Conservation (phyloP, 345 rosid genomes). For the Euclidium syriacum region DNA sequence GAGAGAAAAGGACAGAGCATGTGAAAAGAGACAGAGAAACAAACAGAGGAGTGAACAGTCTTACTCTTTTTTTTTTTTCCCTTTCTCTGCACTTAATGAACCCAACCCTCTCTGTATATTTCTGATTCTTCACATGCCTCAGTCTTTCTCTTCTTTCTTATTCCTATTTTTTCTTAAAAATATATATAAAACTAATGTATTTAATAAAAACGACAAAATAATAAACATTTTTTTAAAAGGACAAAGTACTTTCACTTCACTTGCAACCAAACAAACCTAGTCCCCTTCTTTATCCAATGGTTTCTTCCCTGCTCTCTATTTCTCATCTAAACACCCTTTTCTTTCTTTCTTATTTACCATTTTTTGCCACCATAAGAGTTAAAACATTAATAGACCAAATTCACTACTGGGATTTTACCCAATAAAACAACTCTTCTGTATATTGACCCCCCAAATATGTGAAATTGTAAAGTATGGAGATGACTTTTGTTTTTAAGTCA, state of each 20-base stretch:
- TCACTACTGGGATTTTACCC: background rate
- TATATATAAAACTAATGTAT: background rate
- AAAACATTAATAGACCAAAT: too few relatives aligned
- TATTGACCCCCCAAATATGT: too few relatives aligned
- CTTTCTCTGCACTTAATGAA: constrained; percentile 22
- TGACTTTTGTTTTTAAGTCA: background rate
- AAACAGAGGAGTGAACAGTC: constrained; percentile 34
- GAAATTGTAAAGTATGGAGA: too few relatives aligned
- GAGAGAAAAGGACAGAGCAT: constrained; percentile 36
- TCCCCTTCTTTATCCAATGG: constrained; percentile 39
- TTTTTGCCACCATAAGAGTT: background rate
- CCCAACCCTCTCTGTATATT: constrained; percentile 25
- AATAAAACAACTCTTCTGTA: too few relatives aligned
- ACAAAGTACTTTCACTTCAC: constrained; percentile 33
- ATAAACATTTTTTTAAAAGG: background rate
- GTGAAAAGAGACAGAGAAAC: constrained; percentile 34
- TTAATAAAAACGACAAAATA: constrained; percentile 17
- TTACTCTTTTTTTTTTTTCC: background rate
- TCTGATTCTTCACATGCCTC: constrained; percentile 36
- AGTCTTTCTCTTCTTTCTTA: constrained; percentile 11
- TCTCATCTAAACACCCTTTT: constrained; percentile 19
- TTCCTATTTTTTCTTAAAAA: background rate
- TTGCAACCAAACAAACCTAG: constrained; percentile 36
- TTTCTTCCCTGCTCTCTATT: constrained; percentile 24
- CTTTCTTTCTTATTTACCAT: constrained; percentile 8